phyloP scores from a whole-genome alignment of 1,284 basidiomycete species.

The Fomitopsis schrenkii region DNA sequence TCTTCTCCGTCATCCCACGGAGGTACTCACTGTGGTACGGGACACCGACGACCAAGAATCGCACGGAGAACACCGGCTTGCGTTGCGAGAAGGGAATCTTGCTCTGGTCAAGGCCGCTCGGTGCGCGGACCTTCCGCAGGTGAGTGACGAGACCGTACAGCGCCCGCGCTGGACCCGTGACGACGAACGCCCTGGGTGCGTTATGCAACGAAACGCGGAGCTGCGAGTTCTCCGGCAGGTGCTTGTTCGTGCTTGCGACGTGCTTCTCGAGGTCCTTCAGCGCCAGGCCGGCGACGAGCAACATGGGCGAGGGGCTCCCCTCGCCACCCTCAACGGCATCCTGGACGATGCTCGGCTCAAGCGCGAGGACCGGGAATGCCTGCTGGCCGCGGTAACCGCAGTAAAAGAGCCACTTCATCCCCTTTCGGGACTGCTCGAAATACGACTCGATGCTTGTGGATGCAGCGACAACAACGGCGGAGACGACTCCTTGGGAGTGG shows the following conservation, averaged over 20 bases:
- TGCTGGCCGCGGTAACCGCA: constrained; percentile 92
- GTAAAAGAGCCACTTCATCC: constrained; percentile 90
- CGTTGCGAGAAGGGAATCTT: constrained; percentile 93
- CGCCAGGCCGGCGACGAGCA: constrained; percentile 83
- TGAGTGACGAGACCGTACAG: constrained; percentile 92
- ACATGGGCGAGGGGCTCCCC: constrained; percentile 91
- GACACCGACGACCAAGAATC: constrained; percentile 92
- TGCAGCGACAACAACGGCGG: constrained; percentile 84
- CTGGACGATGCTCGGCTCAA: constrained; percentile 86
- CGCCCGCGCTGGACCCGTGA: constrained; percentile 91
- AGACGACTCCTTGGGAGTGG: constrained; percentile 95
- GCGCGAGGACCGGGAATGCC: constrained; percentile 89
- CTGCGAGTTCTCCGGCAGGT: constrained; percentile 77
- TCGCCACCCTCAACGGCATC: constrained; percentile 92
- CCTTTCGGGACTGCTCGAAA: constrained; percentile 75
- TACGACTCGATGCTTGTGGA: constrained; percentile 77
- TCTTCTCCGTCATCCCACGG: constrained; percentile 69
- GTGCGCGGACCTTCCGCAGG: constrained; percentile 86
- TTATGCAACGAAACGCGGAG: constrained; percentile 90
- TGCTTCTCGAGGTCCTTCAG: constrained; percentile 80
- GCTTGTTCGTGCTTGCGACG: constrained; percentile 85
- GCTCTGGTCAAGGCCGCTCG: constrained; percentile 87
- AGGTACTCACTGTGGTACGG: constrained; percentile 95
- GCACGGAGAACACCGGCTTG: constrained; percentile 89
- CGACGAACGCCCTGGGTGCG: constrained; percentile 86